Evolutionary conservation across 1,284 basidiomycete genomes (phyloP).

Genomic region (Malassezia sympodialis): DNA sequence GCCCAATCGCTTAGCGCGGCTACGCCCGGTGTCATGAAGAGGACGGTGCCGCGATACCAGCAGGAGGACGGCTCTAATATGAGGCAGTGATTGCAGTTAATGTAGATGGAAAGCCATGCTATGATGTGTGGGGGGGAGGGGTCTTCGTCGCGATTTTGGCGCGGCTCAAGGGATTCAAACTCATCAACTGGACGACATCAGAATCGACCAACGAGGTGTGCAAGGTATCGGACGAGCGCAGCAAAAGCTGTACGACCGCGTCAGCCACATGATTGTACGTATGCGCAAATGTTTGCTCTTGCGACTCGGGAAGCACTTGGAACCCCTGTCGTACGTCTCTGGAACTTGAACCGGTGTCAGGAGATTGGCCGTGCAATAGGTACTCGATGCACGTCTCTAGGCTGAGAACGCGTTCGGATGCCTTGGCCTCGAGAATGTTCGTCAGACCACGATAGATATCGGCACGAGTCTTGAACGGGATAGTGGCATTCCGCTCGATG

Average conservation of each 20-base stretch:
- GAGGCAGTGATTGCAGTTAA: too few relatives aligned
- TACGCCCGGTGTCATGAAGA: background rate
- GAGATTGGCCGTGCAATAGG: slow-evolving; percentile 6
- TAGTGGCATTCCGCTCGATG: slow-evolving; percentile 36
- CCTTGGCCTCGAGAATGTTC: slow-evolving; percentile 20
- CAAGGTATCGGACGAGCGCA: slow-evolving; percentile 16
- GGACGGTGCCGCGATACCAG: background rate
- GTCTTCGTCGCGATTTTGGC: background rate
- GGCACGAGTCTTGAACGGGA: slow-evolving; percentile 35
- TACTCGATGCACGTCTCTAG: slow-evolving; percentile 28
- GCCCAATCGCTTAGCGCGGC: background rate
- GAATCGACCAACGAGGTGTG: slow-evolving; percentile 25
- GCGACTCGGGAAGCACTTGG: background rate
- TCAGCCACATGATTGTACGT: slow-evolving; percentile 31
- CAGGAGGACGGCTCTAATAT: background rate
- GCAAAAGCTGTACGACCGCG: slow-evolving; percentile 29
- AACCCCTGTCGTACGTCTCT: background rate
- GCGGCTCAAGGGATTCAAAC: slow-evolving; percentile 21
- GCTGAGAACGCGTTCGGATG: slow-evolving; percentile 19
- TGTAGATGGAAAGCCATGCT: background rate
- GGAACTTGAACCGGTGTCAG: background rate
- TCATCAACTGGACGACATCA: slow-evolving; percentile 37
- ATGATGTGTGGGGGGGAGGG: background rate
- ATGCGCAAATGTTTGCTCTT: slow-evolving; percentile 26
- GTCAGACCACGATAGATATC: slow-evolving; percentile 28